Evolutionary conservation across 192 early-diverging fungal species (phyloP), one percentile per base, ranked within the genome.

Genomic region (Backusella macrospora): DNA sequence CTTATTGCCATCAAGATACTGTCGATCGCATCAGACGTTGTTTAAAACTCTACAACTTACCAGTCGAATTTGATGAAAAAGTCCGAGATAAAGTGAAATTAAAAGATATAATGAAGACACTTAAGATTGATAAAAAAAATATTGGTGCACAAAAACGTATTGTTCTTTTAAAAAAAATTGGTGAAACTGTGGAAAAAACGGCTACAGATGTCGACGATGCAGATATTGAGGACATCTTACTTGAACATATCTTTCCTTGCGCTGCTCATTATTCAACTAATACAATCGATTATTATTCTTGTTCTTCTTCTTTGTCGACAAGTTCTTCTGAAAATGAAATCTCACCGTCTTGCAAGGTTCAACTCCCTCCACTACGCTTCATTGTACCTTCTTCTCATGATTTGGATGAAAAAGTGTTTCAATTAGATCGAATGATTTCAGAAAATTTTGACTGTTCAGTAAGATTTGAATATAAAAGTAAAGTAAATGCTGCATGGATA

Each of bases 61-160:
- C 97, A 1, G 85, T 93, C 26, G 84, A 89, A 3, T 83, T 96
- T 39, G 90, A 87, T 42, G 94, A 95, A 55, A 62, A 52, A 6
- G 47, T 45, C 21, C 45, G 55, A 47, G 88, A 90, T 72, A 68
- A 89, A 21, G 80, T 95, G 39, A 73, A 86, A 29, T 91, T 95
- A 1, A 93, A 96, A 38, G 80, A 85, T 70, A 76, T 99, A 64
- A 85, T 99, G 91, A 87, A 92, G 34, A 86, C 95, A 68, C 94
- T 98, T 91, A 78, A 88, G 14, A 88, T 99, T 14, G 96, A 99
- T 79, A 99, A 98, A 84, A 99, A 99, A 85, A 99, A 92, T 48
- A 84, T 91, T 68, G 97, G 96, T 29, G 83, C 88, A 55, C 85
- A 91, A 68, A 98, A 98, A 77, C 90, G 89, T 34, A 86, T 99